Percentiles rank a stretch among this genome's conserved stretches.
Evolutionary conservation across 257 asterid genomes (phyloP).

Genomic region (Galeopsis tetrahit): DNA sequence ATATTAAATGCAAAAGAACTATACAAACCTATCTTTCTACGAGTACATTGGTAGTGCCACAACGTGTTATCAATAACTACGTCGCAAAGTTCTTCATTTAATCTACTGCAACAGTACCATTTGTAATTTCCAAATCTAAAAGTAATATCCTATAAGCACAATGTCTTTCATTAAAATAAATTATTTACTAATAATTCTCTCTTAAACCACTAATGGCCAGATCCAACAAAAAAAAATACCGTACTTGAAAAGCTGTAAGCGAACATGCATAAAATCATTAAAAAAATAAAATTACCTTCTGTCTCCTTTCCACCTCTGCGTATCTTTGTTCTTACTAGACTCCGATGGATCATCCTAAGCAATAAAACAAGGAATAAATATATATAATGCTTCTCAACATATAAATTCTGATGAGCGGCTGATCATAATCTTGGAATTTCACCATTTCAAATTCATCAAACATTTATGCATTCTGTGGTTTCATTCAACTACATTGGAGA

Average conservation of each 20-base stretch:
- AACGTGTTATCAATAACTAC: no score
- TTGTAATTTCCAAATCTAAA: no score
- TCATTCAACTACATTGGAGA: background rate
- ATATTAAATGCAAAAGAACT: no score
- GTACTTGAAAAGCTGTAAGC: background rate
- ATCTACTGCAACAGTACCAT: no score
- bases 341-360: slow-evolving; percentile 74
- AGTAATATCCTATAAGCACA: no score
- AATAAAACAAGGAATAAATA: slow-evolving; percentile 30
- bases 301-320: slow-evolving; percentile 83
- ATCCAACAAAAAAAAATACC: background rate
- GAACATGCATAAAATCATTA: background rate
- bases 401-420: background rate
- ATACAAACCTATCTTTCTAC: no score
- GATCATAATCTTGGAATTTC: slow-evolving; percentile 16
- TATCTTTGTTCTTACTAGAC: slow-evolving; percentile 71
- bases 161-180: no score
- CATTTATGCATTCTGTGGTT: background rate
- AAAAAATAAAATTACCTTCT: slow-evolving; percentile 64
- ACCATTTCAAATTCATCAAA: background rate
- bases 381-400: slow-evolving; percentile 13
- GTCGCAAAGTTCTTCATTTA: no score
- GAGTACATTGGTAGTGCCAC: no score
- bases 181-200: no score
- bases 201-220: no score